phyloP scores from a whole-genome alignment of 2,329 filamentous ascomycete species.

The Aureobasidium sp. region DNA sequence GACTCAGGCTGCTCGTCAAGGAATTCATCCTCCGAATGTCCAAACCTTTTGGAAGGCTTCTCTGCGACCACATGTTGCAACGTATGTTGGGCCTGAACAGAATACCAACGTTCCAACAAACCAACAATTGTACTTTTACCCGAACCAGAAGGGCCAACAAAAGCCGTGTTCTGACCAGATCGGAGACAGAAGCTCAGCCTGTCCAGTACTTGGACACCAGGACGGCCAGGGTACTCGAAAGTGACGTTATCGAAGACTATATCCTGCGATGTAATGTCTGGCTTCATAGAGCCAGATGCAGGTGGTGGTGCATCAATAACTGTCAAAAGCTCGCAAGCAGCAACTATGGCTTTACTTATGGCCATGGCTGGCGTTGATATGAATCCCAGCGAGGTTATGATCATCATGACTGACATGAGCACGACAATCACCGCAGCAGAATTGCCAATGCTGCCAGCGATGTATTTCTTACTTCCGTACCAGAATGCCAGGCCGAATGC shows the following conservation, averaged over 20 bases:
- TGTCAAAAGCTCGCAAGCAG: background rate
- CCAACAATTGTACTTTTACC: constrained; percentile 94
- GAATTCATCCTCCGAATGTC: background rate
- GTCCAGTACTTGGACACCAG: constrained; percentile 85
- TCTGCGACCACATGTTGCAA: background rate
- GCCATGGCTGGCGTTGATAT: background rate
- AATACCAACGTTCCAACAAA: constrained; percentile 83
- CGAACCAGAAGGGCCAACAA: constrained; percentile 91
- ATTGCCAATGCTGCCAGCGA: background rate
- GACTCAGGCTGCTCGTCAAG: background rate
- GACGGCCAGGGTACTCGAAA: constrained; percentile 90
- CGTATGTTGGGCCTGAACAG: constrained; percentile 33
- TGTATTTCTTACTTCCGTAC: constrained; percentile 48
- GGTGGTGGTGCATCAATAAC: background rate
- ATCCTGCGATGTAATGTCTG: constrained; percentile 56
- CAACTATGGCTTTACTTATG: background rate
- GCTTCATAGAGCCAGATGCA: background rate
- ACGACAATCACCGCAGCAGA: background rate
- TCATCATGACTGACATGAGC: background rate
- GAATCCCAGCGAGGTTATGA: background rate
- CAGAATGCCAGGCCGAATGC: constrained; percentile 63
- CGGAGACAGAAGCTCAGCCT: constrained; percentile 72
- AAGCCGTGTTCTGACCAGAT: constrained; percentile 91
- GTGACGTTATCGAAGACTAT: constrained; percentile 81
- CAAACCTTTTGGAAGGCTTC: no score